These are phyloP conservation scores for Scheffersomyces titani DNA, from an alignment of 1,139 yeast genomes.

Conservation along the genomic window DNA sequence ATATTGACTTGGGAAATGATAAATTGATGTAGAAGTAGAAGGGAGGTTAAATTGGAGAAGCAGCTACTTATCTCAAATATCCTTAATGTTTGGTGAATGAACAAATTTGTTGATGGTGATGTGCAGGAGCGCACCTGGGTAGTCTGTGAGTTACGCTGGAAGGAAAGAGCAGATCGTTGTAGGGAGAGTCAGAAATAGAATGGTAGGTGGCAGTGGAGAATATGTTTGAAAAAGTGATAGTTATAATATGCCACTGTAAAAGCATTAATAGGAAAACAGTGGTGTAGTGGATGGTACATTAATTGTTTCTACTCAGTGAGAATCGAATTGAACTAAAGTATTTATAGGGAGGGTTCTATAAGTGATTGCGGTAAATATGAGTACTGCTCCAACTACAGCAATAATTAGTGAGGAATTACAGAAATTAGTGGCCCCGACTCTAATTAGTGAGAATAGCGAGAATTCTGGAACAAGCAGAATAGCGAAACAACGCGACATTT, in stretches of 20 bases:
- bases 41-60: background rate
- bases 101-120: slow-evolving; percentile 5
- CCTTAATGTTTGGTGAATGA: slow-evolving; percentile 8
- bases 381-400: background rate
- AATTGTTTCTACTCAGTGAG: background rate
- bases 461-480: background rate
- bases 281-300: background rate
- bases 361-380: background rate
- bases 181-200: background rate
- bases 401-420: background rate
- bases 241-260: too few species aligned
- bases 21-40: background rate
- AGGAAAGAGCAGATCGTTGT: background rate
- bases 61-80: background rate
- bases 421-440: background rate
- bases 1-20: slow-evolving; percentile 15
- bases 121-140: slow-evolving; percentile 2
- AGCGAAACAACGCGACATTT: background rate
- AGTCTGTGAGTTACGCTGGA: background rate
- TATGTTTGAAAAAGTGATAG: background rate
- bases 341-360: background rate
- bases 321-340: background rate
- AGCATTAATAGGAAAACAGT: background rate
- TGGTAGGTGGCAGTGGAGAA: background rate
- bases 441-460: too few species aligned